phyloP scores from a whole-genome alignment of 768 basidiomycete genomes.

The Clitopilus passeckerianus region DNA sequence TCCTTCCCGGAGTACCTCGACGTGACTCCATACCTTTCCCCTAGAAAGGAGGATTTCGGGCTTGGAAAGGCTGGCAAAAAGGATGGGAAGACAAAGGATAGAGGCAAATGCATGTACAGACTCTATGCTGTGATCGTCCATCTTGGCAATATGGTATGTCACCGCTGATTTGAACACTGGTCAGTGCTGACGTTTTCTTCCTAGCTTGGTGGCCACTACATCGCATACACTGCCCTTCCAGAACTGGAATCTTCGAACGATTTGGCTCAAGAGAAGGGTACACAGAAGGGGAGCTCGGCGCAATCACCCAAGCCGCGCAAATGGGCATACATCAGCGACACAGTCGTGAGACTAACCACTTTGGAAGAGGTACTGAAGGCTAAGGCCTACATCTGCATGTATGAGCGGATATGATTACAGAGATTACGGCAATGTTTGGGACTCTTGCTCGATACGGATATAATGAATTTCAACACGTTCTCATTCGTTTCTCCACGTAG shows the following conservation, averaged over 20 bases:
- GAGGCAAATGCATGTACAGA: slow-evolving; percentile 53
- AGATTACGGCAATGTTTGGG: background rate
- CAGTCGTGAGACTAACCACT: slow-evolving; percentile 71
- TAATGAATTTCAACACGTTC: background rate
- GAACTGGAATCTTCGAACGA: slow-evolving; percentile 13
- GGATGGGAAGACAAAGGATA: slow-evolving; percentile 21
- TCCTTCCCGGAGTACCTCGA: slow-evolving; percentile 88
- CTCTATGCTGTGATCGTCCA: slow-evolving; percentile 83
- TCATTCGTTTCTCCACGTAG: no score
- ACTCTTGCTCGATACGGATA: background rate
- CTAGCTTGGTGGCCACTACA: slow-evolving; percentile 85
- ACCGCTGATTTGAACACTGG: background rate
- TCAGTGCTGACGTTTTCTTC: slow-evolving; percentile 8
- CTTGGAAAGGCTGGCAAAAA: slow-evolving; percentile 30
- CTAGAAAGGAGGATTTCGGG: slow-evolving; percentile 67
- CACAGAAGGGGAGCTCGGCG: slow-evolving; percentile 2
- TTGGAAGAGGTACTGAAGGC: slow-evolving; percentile 87
- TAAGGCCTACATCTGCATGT: slow-evolving; percentile 94
- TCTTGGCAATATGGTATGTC: slow-evolving; percentile 78
- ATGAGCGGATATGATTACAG: slow-evolving; percentile 58
- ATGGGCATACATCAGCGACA: slow-evolving; percentile 95
- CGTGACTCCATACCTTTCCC: slow-evolving; percentile 81
- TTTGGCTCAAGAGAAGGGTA: slow-evolving; percentile 1
- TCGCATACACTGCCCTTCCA: slow-evolving; percentile 79
- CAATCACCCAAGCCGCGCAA: slow-evolving; percentile 35